Conservation (phyloP, 2,329 filamentous ascomycete species). For the Pleurostoma richardsiae region DNA sequence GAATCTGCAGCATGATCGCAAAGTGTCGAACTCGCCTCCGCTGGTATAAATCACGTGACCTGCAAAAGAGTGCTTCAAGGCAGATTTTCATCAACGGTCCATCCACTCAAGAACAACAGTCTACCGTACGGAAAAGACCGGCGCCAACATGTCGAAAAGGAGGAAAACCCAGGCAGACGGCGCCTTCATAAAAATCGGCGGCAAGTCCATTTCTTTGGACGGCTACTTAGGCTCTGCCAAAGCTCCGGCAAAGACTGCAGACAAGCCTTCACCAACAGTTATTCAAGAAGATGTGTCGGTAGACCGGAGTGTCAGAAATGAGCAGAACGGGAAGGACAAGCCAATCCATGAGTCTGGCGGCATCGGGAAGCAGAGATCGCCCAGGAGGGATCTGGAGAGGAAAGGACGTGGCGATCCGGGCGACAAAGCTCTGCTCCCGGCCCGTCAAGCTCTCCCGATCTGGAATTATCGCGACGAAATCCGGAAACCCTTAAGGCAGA, state of each 20-base stretch:
- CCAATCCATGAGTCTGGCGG: background rate
- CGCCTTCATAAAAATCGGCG: conserved; percentile 38
- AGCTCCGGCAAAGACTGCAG: conserved; percentile 14
- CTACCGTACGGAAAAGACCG: conserved; percentile 8
- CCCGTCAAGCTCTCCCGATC: conserved; percentile 71
- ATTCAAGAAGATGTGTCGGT: too few relatives aligned
- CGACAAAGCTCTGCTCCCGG: conserved; percentile 18
- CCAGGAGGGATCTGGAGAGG: too few relatives aligned
- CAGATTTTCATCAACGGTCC: too few relatives aligned
- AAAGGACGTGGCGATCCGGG: conserved; percentile 9
- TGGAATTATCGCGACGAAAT: conserved; percentile 72
- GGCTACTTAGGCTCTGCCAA: conserved; percentile 38
- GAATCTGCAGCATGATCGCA: background rate
- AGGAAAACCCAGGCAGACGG: conserved; percentile 23
- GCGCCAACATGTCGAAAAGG: conserved; percentile 11
- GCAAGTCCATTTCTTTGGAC: conserved; percentile 42
- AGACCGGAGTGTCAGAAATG: too few relatives aligned
- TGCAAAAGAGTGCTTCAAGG: too few relatives aligned
- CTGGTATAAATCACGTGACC: conserved; percentile 9
- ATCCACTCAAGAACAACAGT: too few relatives aligned
- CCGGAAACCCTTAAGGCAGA: conserved; percentile 53
- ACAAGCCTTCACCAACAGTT: background rate
- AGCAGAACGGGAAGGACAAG: background rate
- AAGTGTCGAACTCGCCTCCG: background rate
- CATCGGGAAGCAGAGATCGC: background rate